These are phyloP conservation scores for Cucurbitaria berberidis DNA, from an alignment of 2,329 filamentous ascomycete genomes.

Conservation along the genomic window DNA sequence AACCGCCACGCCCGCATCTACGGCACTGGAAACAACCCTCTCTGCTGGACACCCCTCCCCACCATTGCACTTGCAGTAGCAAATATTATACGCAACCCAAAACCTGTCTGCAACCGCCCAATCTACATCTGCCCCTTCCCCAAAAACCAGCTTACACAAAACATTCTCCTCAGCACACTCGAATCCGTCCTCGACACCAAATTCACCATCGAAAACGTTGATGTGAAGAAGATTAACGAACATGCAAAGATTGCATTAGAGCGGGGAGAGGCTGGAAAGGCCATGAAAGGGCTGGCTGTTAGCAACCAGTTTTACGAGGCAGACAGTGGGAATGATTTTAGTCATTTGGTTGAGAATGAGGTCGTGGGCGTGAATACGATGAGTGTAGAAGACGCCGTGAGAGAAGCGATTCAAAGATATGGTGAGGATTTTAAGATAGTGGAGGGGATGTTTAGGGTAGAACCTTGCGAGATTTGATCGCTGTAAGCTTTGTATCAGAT, in stretches of 20 bases:
- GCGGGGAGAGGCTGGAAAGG: constrained; percentile 31
- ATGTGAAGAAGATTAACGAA: constrained; percentile 38
- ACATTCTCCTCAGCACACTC: constrained; percentile 30
- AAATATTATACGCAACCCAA: constrained; percentile 40
- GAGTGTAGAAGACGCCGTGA: constrained; percentile 37
- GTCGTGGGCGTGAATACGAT: constrained; percentile 33
- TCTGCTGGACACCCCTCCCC: constrained; percentile 42
- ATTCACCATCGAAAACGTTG: constrained; percentile 34
- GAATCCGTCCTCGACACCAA: constrained; percentile 25
- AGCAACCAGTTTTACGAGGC: constrained; percentile 45
- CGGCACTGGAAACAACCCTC: constrained; percentile 35
- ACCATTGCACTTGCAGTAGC: constrained; percentile 33
- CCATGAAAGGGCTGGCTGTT: constrained; percentile 39
- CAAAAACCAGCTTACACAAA: constrained; percentile 30
- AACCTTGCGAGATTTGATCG: constrained; percentile 33
- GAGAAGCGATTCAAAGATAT: constrained; percentile 29
- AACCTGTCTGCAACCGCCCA: constrained; percentile 29
- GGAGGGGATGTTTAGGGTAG: constrained; percentile 36
- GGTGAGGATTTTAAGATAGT: constrained; percentile 33
- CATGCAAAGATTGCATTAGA: constrained; percentile 36
- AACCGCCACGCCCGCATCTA: constrained; percentile 43
- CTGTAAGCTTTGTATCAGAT: too few species aligned
- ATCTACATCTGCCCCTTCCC: constrained; percentile 38
- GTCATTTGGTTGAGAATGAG: constrained; percentile 37
- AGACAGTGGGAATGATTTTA: constrained; percentile 33